These are phyloP conservation scores for Chiua sp. DNA, from an alignment of 1,284 basidiomycete genomes.

Conservation along the genomic window DNA sequence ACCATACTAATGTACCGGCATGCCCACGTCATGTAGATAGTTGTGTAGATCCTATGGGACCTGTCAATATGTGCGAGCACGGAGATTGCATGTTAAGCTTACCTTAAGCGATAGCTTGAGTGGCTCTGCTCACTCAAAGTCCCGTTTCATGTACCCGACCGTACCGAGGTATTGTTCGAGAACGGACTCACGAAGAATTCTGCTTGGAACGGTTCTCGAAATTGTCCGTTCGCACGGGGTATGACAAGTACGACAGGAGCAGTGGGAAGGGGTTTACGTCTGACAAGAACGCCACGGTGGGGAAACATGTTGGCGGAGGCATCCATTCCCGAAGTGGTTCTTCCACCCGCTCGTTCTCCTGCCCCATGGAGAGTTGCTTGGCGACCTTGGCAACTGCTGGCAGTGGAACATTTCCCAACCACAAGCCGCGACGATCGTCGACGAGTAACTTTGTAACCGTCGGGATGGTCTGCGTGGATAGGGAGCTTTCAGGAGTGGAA, in stretches of 20 bases:
- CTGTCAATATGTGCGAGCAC: constrained; percentile 3
- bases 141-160: constrained; percentile 74
- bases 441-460: constrained; percentile 46
- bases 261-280: constrained; percentile 53
- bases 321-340: constrained; percentile 23
- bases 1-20: constrained; percentile 73
- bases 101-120: constrained; percentile 65
- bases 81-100: constrained; percentile 19
- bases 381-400: constrained; percentile 34
- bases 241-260: constrained; percentile 63
- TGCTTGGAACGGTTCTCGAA: constrained; percentile 53
- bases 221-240: constrained; percentile 58
- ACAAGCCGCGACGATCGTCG: constrained; percentile 45
- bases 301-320: constrained; percentile 50
- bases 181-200: constrained; percentile 63
- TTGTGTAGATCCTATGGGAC: constrained; percentile 66
- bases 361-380: constrained; percentile 21
- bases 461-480: constrained; percentile 37
- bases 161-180: constrained; percentile 69
- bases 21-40: constrained; percentile 78
- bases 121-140: constrained; percentile 60
- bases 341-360: constrained; percentile 19
- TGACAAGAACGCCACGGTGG: constrained; percentile 56
- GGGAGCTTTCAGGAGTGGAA: constrained; percentile 19
- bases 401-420: constrained; percentile 47